Evolutionary conservation across 768 basidiomycete species (phyloP).

Genomic region (Auricularia heimuer): DNA sequence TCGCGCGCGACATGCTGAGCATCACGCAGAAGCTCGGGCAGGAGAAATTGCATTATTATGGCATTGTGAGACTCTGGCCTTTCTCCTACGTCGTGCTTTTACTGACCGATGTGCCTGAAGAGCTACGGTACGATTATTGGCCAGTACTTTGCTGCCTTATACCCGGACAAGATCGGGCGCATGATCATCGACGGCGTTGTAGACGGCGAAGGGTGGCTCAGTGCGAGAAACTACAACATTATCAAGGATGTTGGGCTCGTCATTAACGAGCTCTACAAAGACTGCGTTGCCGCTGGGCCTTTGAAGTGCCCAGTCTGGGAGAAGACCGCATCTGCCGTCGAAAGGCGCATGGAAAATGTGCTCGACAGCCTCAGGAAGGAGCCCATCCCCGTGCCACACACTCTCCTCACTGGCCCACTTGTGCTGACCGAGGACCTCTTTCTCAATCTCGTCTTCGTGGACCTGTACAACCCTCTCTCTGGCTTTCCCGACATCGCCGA

Average conservation of each 20-base stretch:
- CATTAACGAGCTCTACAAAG: neutral
- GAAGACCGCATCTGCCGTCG: neutral
- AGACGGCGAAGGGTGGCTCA: neutral
- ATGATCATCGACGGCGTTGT: slow-evolving; percentile 7
- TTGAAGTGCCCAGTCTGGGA: neutral
- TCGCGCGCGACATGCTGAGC: slow-evolving; percentile 13
- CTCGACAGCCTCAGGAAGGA: neutral
- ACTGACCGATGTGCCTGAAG: neutral
- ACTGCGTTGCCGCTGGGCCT: neutral
- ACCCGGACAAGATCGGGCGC: slow-evolving; percentile 2
- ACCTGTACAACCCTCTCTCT: neutral
- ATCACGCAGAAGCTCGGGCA: slow-evolving; percentile 10
- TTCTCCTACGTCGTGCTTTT: neutral
- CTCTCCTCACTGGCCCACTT: neutral
- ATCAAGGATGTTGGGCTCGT: slow-evolving; percentile 1
- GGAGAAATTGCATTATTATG: slow-evolving; percentile 12
- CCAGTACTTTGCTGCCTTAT: neutral
- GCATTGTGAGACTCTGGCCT: neutral
- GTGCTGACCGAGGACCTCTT: neutral
- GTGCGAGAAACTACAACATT: neutral
- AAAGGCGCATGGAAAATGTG: neutral
- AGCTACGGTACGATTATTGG: slow-evolving; percentile 5
- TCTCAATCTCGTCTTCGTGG: neutral
- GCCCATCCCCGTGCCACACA: neutral
- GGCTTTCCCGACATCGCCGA: neutral